Evolutionary conservation across 805 yeast species (phyloP).

Genomic region (Suhomyces xylopsoci): DNA sequence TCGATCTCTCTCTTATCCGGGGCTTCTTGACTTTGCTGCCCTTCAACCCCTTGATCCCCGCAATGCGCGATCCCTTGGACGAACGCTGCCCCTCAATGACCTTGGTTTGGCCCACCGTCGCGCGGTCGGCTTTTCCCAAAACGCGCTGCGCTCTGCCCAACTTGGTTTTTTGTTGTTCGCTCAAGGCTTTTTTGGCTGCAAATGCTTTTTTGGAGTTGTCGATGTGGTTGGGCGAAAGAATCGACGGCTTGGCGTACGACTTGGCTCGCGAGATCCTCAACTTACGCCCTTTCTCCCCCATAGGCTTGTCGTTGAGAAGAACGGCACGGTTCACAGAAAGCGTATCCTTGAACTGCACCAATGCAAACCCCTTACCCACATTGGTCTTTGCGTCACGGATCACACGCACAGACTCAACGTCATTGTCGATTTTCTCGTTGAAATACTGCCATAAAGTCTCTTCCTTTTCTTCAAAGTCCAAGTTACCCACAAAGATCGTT

Average conservation of each 20-base stretch:
- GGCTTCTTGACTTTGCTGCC: slow-evolving; percentile 52
- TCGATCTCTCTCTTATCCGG: slow-evolving; percentile 53
- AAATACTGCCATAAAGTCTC: slow-evolving; percentile 87
- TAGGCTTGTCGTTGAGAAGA: slow-evolving; percentile 66
- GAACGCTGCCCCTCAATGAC: slow-evolving; percentile 79
- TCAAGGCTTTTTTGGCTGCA: slow-evolving; percentile 32
- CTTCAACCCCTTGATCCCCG: slow-evolving; percentile 57
- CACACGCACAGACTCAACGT: slow-evolving; percentile 84
- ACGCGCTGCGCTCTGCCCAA: slow-evolving; percentile 76
- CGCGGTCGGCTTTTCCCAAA: slow-evolving; percentile 77
- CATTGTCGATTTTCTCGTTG: slow-evolving; percentile 40
- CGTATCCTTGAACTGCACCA: slow-evolving; percentile 80
- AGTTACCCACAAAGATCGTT: slow-evolving; percentile 87
- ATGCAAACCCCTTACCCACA: slow-evolving; percentile 96
- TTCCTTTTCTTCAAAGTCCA: slow-evolving; percentile 90
- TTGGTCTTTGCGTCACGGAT: slow-evolving; percentile 92
- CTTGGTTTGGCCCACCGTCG: slow-evolving; percentile 52
- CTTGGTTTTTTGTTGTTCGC: slow-evolving; percentile 68
- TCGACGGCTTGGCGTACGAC: slow-evolving; percentile 38
- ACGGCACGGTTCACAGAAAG: slow-evolving; percentile 78
- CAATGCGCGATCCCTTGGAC: slow-evolving; percentile 56
- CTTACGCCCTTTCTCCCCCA: slow-evolving; percentile 48
- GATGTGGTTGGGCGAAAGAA: slow-evolving; percentile 42
- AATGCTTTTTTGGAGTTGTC: slow-evolving; percentile 29
- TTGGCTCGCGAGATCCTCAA: slow-evolving; percentile 70